Conservation (phyloP, 257 asterid species). For the Solanum commersonii region DNA sequence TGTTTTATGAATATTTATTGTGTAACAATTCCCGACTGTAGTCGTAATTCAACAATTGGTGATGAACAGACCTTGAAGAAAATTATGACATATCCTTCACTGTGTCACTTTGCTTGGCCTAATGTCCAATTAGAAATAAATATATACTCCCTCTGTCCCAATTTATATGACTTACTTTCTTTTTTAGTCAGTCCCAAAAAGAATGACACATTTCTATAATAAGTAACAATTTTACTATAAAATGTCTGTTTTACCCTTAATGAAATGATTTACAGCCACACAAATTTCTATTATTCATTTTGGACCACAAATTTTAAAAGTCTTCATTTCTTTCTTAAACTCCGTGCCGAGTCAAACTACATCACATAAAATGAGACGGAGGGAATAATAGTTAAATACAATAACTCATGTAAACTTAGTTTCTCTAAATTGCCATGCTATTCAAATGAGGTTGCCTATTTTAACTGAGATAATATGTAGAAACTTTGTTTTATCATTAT, state of each 20-base stretch:
- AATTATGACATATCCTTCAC: not conserved
- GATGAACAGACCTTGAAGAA: not conserved
- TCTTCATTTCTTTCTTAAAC: too few species aligned
- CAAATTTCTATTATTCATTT: too few species aligned
- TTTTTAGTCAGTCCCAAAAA: too few species aligned
- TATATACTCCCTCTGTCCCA: too few species aligned
- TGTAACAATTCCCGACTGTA: not conserved
- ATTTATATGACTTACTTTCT: too few species aligned
- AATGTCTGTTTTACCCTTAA: too few species aligned
- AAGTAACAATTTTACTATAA: too few species aligned
- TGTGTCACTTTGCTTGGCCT: not conserved
- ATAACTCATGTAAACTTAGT: not conserved
- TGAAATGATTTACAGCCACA: too few species aligned
- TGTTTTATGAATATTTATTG: not conserved
- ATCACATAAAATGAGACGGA: too few species aligned
- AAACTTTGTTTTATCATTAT: not conserved
- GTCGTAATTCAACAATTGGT: not conserved
- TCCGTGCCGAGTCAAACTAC: too few species aligned
- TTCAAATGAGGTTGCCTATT: not conserved
- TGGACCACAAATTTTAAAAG: too few species aligned
- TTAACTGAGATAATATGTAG: not conserved
- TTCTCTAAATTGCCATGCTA: not conserved
- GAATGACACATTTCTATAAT: too few species aligned
- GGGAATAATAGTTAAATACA: not conserved
- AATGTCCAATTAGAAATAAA: not conserved